A percentile compares a stretch with the other conserved stretches of the same genome.
These are phyloP conservation scores for Murraya paniculata DNA, from an alignment of 345 rosid species.

Conservation along the genomic window DNA sequence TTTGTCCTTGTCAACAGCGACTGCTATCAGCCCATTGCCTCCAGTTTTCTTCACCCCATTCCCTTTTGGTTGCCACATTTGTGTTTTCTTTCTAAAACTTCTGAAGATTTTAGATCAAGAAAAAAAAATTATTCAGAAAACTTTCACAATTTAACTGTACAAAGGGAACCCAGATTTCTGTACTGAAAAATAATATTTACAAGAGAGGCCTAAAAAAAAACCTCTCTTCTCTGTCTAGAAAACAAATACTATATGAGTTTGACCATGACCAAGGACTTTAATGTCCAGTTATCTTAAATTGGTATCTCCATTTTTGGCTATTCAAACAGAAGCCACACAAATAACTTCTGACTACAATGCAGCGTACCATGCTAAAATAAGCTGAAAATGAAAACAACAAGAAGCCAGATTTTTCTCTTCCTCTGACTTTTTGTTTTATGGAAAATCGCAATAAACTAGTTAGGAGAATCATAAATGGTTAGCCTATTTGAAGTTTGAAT, in stretches of 20 bases:
- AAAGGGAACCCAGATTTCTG: not conserved
- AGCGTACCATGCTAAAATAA: not conserved
- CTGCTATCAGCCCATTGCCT: conserved; percentile 62
- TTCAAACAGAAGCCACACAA: not conserved
- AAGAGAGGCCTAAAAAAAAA: not conserved
- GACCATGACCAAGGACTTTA: not conserved
- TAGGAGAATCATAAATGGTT: no score
- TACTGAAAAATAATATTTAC: not conserved
- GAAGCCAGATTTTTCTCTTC: not conserved
- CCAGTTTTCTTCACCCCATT: conserved; percentile 33
- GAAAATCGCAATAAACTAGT: not conserved
- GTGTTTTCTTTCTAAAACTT: not conserved
- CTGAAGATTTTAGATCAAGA: not conserved
- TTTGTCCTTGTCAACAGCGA: conserved; percentile 85
- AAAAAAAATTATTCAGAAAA: not conserved
- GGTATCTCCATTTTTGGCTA: not conserved
- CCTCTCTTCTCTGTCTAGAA: not conserved
- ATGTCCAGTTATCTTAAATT: not conserved
- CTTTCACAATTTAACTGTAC: not conserved
- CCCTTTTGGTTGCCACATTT: conserved; percentile 44
- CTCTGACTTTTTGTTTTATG: not conserved
- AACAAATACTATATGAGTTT: not conserved
- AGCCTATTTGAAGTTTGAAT: no score
- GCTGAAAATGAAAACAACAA: not conserved
- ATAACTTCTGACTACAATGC: not conserved